These are phyloP conservation scores for Tricholomella constricta DNA, from an alignment of 768 basidiomycete genomes.

Conservation along the genomic window DNA sequence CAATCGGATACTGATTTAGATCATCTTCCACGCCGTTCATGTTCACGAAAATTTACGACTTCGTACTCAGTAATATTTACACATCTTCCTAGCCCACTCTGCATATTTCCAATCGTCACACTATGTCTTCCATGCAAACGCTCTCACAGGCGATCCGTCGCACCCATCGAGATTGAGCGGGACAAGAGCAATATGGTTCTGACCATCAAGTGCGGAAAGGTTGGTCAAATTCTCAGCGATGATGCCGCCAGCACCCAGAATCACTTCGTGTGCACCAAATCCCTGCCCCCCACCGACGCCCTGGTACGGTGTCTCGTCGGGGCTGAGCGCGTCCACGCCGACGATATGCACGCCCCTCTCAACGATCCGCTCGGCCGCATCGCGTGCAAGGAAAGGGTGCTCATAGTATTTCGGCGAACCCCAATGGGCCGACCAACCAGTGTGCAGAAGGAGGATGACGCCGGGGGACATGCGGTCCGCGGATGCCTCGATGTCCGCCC, in stretches of 20 bases:
- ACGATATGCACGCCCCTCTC: conserved; percentile 56
- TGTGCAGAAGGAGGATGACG: conserved; percentile 57
- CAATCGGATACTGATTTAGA: not conserved
- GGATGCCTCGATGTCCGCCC: conserved; percentile 48
- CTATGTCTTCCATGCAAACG: conserved; percentile 48
- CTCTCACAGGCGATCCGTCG: conserved; percentile 75
- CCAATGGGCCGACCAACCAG: conserved; percentile 69
- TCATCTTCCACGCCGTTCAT: not conserved
- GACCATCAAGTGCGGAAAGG: conserved; percentile 41
- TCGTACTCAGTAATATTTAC: too few relatives aligned
- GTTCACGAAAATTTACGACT: not conserved
- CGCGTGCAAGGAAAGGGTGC: conserved; percentile 65
- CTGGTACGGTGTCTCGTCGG: conserved; percentile 59
- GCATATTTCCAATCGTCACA: not conserved
- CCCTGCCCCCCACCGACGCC: conserved; percentile 35
- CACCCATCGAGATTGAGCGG: conserved; percentile 59
- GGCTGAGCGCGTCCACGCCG: conserved; percentile 65
- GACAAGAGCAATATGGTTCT: conserved; percentile 48
- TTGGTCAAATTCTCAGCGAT: conserved; percentile 74
- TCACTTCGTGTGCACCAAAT: conserved; percentile 57
- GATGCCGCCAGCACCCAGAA: conserved; percentile 62
- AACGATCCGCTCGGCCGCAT: conserved; percentile 52
- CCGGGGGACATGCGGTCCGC: conserved; percentile 39
- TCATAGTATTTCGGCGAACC: conserved; percentile 49
- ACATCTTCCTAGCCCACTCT: not conserved